Evolutionary conservation across 1,284 basidiomycete genomes (phyloP).

Genomic region (Pseudozyma tsukubaensis): DNA sequence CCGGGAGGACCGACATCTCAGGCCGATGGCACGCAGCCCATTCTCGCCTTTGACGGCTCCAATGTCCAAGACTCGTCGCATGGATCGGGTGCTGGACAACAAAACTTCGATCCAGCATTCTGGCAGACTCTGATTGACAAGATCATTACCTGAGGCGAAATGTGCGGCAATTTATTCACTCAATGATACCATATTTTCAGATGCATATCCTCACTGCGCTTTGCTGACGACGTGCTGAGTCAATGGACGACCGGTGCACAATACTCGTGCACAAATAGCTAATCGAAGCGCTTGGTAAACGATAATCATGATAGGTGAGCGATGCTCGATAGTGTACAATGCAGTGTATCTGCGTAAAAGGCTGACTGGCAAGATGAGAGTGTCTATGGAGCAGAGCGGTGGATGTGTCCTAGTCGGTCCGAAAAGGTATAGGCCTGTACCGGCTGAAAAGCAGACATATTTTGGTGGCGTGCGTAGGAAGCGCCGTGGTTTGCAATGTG

Average conservation of each 20-base stretch:
- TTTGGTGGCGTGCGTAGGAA: not conserved
- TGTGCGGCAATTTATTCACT: not conserved
- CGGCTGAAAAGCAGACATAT: not conserved
- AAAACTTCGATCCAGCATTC: conserved; percentile 47
- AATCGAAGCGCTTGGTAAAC: not conserved
- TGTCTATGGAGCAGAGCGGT: conserved; percentile 41
- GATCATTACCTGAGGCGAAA: conserved; percentile 43
- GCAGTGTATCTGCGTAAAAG: not conserved
- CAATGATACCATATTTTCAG: not conserved
- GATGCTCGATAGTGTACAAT: conserved; percentile 43
- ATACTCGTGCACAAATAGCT: not conserved
- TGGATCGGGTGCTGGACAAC: conserved; percentile 8
- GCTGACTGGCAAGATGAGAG: not conserved
- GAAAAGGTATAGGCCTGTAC: not conserved
- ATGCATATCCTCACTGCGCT: not conserved
- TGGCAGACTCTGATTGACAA: conserved; percentile 56
- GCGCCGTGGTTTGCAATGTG: not conserved
- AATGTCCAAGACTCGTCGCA: conserved; percentile 1
- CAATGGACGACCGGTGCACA: too few species aligned
- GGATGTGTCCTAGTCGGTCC: conserved; percentile 7
- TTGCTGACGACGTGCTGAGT: too few species aligned
- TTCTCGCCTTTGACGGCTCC: conserved; percentile 21
- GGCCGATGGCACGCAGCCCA: conserved; percentile 7
- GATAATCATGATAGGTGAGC: conserved; percentile 14
- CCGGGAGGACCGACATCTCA: conserved; percentile 7